A percentile compares a stretch with the other conserved stretches of the same genome.
phyloP scores from a whole-genome alignment of 1,284 basidiomycete species.

The Wallemia hederae region DNA sequence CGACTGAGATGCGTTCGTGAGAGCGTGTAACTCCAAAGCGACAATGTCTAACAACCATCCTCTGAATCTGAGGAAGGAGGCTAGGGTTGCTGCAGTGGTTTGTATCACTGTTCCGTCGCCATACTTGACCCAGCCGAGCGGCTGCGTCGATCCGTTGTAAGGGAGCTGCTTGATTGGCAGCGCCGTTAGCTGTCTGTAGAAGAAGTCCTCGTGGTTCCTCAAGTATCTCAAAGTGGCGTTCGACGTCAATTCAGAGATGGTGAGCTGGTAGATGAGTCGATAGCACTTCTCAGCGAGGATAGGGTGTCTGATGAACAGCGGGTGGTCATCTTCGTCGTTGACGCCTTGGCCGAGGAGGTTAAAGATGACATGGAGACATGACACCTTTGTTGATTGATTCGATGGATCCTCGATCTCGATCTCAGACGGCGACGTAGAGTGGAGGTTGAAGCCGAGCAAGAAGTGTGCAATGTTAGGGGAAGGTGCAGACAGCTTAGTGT shows the following conservation, averaged over 20 bases:
- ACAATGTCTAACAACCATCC: conserved; percentile 61
- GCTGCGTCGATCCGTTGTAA: conserved; percentile 24
- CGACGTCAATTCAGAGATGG: conserved; percentile 54
- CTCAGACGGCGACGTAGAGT: conserved; percentile 17
- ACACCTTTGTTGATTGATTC: conserved; percentile 21
- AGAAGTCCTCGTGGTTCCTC: conserved; percentile 65
- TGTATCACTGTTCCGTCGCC: conserved; percentile 36
- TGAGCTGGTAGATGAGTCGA: conserved; percentile 55
- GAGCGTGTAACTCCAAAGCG: conserved; percentile 64
- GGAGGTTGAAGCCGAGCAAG: conserved; percentile 41
- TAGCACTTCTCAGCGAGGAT: conserved; percentile 63
- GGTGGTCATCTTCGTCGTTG: conserved; percentile 22
- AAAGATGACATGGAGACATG: conserved; percentile 53
- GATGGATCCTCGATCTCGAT: conserved; percentile 19
- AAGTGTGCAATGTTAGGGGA: conserved; percentile 75
- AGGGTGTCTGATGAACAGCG: conserved; percentile 37
- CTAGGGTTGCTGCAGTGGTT: conserved; percentile 41
- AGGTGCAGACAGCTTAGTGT: conserved; percentile 31
- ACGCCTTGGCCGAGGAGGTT: conserved; percentile 42
- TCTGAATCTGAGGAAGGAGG: conserved; percentile 50
- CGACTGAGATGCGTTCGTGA: conserved; percentile 43
- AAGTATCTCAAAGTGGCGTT: conserved; percentile 61
- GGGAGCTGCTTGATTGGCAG: conserved; percentile 22
- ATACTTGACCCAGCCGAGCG: conserved; percentile 35
- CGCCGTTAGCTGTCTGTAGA: conserved; percentile 45